A percentile compares a stretch with the other conserved stretches of the same genome.
phyloP scores from a whole-genome alignment of 2,329 filamentous ascomycete genomes.

The Zasmidium citrigriseum region DNA sequence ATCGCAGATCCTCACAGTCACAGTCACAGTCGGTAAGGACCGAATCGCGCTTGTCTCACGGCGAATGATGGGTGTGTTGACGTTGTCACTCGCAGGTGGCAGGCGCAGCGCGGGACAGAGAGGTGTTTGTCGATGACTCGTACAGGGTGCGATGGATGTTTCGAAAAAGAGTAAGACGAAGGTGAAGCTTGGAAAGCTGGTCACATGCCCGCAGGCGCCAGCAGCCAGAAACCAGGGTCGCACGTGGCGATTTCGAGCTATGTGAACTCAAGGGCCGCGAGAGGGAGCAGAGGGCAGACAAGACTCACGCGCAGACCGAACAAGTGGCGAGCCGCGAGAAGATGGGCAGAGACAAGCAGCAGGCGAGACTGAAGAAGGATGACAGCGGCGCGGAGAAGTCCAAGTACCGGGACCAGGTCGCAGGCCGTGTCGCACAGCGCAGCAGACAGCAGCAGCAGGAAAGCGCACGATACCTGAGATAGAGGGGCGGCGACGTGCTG shows the following conservation, averaged over 20 bases:
- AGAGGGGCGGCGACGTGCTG: slow-evolving; percentile 7
- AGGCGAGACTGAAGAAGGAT: not conserved
- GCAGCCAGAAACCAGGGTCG: slow-evolving; percentile 8
- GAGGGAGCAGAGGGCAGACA: not conserved
- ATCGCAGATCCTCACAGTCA: slow-evolving; percentile 51
- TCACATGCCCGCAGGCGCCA: slow-evolving; percentile 18
- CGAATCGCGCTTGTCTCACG: slow-evolving; percentile 18
- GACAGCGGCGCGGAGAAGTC: not conserved
- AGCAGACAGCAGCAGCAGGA: slow-evolving; percentile 3
- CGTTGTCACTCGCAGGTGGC: slow-evolving; percentile 8
- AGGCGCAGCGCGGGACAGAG: slow-evolving; percentile 11
- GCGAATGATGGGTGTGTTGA: slow-evolving; percentile 1
- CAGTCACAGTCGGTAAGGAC: slow-evolving; percentile 33
- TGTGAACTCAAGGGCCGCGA: slow-evolving; percentile 7
- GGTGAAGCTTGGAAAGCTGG: slow-evolving; percentile 13
- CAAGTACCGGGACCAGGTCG: slow-evolving; percentile 2
- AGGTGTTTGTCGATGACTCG: slow-evolving; percentile 12
- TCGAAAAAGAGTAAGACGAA: slow-evolving; percentile 14
- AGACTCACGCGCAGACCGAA: not conserved
- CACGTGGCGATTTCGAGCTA: slow-evolving; percentile 17
- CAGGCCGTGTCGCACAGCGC: not conserved
- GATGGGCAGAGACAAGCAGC: not conserved
- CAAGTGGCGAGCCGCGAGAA: not conserved
- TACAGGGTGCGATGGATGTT: slow-evolving; percentile 12
- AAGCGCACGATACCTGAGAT: too few relatives aligned